These are phyloP conservation scores for Xylariales sp. DNA, from an alignment of 2,329 filamentous ascomycete genomes.

Conservation along the genomic window DNA sequence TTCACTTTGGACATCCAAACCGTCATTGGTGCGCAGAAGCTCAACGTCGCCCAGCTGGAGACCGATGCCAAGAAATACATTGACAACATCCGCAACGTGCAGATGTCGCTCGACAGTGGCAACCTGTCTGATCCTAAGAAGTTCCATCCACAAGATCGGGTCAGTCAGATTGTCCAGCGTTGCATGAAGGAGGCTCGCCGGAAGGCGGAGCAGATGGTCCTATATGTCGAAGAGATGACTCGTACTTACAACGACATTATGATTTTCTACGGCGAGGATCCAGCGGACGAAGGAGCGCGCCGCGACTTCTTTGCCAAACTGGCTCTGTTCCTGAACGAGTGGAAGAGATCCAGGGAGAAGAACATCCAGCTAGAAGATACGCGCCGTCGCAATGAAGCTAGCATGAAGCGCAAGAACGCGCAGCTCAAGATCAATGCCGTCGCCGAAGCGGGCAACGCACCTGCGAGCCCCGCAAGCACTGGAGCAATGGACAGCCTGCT, in stretches of 20 bases:
- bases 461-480: slow-evolving; percentile 65
- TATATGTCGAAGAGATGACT: slow-evolving; percentile 91
- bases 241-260: slow-evolving; percentile 93
- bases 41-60: slow-evolving; percentile 91
- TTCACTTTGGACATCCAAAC: slow-evolving; percentile 81
- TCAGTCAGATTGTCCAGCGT: slow-evolving; percentile 84
- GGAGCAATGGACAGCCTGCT: slow-evolving; percentile 95
- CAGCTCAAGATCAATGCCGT: slow-evolving; percentile 53
- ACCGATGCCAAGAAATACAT: slow-evolving; percentile 88
- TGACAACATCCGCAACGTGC: slow-evolving; percentile 89
- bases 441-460: slow-evolving; percentile 36
- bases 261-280: slow-evolving; percentile 93
- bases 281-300: slow-evolving; percentile 83
- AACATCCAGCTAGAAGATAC: slow-evolving; percentile 80
- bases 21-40: slow-evolving; percentile 76
- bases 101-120: slow-evolving; percentile 85
- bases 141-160: slow-evolving; percentile 95
- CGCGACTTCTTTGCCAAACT: slow-evolving; percentile 95
- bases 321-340: slow-evolving; percentile 83
- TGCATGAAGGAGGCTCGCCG: slow-evolving; percentile 94
- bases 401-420: slow-evolving; percentile 86
- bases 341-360: slow-evolving; percentile 95
- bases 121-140: slow-evolving; percentile 95
- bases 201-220: slow-evolving; percentile 92
- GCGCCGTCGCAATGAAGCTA: slow-evolving; percentile 80